Conservation (phyloP, 306 rosid genomes). For the Cicer yamashitae region DNA sequence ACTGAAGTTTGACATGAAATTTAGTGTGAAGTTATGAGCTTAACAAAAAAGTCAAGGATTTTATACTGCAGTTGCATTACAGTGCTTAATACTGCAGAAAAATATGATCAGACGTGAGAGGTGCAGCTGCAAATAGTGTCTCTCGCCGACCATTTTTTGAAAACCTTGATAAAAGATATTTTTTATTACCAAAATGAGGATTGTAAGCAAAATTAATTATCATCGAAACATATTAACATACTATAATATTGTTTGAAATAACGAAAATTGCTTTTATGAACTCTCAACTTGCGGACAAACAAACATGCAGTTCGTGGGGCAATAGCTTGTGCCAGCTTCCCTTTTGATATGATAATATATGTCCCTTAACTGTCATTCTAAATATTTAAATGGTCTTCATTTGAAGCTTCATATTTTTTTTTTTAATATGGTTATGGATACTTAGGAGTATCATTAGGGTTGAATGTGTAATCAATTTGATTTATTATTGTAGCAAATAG, state of each 20-base stretch:
- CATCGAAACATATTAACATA: neutral
- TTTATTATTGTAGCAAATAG: conserved; percentile 63
- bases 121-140: neutral
- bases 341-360: conserved; percentile 20
- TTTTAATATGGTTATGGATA: conserved; percentile 29
- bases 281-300: neutral
- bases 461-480: conserved; percentile 33
- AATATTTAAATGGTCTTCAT: neutral
- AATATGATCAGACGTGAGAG: neutral
- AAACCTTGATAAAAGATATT: neutral
- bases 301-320: neutral
- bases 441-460: conserved; percentile 16
- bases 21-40: neutral
- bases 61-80: neutral
- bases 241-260: neutral
- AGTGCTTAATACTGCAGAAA: neutral
- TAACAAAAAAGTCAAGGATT: neutral
- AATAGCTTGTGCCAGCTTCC: neutral
- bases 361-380: neutral
- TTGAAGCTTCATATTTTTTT: conserved; percentile 21
- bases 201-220: neutral
- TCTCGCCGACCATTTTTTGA: neutral
- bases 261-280: neutral
- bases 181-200: neutral
- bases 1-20: neutral